Evolutionary conservation across 768 basidiomycete genomes (phyloP), one percentile per base, ranked within the genome.

Genomic region (Auriscalpium orientale): DNA sequence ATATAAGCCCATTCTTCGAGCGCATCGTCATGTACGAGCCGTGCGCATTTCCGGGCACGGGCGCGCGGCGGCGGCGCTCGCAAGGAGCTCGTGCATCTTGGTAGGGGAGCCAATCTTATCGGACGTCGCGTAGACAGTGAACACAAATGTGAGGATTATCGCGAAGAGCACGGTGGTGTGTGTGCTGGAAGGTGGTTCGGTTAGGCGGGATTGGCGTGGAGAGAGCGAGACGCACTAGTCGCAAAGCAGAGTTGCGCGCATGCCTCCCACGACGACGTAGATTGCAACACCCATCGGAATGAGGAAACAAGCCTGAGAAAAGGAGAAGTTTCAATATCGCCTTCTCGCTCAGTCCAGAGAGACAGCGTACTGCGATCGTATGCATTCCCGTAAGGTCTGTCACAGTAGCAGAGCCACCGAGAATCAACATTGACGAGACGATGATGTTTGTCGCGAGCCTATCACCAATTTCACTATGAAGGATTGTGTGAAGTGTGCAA

Each of bases 361-460:
- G 7, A 13, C 13, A 16, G 66, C 78, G 56, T 61, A 82, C 83
- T 40, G 90, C 92, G 58, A 91, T 79, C 15, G 91, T 95, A 66
- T 74, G 82, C 88, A 95, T 95, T 0, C 92, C 94, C 0, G 94
- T 94, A 58, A 98, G 68, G 60, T 83, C 83, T 0, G 84, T 85
- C 46, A 98, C 93, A 1, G 94, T 95, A 0, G 94, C 94, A 0
- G 89, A 87, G 3, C 87, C 86, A 7, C 89, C 89, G 10, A 89
- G 78, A 58, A 86, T 82, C 28, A 86, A 74, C 86, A 88, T 90
- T 11, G 85, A 89, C 49, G 88, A 90, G n/a, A 94, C 92, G 28
- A 28, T 28, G 55, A 95, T 76, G 68, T 95, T 95, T 36, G 94
- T 94, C 3, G 89, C 85, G 8, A 97, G 74, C n/a, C 84, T 84